phyloP scores from a whole-genome alignment of 495 filamentous ascomycete genomes.

The Talaromyces adpressus region DNA sequence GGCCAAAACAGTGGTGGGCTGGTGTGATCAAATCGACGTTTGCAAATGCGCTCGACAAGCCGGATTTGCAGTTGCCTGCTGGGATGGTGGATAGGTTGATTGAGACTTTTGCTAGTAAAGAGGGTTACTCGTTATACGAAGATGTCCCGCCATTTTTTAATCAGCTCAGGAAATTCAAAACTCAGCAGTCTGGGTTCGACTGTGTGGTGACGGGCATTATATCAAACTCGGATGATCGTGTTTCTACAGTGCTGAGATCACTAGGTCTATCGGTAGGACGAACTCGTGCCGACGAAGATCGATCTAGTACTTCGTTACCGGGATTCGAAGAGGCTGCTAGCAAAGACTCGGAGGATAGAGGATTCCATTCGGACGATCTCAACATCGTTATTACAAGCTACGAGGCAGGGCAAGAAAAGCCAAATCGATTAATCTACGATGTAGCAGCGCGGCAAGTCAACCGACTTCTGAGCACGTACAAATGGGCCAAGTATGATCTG shows the following conservation, averaged over 20 bases:
- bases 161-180: conserved; percentile 22
- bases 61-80: conserved; percentile 20
- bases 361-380: conserved; percentile 35
- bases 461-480: background rate
- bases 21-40: conserved; percentile 44
- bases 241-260: conserved; percentile 51
- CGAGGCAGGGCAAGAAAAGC: conserved; percentile 66
- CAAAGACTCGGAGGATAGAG: background rate
- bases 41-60: background rate
- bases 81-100: conserved; percentile 48
- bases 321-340: conserved; percentile 30
- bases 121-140: conserved; percentile 55
- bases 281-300: conserved; percentile 25
- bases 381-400: conserved; percentile 67
- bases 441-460: conserved; percentile 40
- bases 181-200: conserved; percentile 14
- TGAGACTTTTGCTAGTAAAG: conserved; percentile 50
- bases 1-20: conserved; percentile 64
- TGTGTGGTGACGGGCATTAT: conserved; percentile 55
- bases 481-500: background rate
- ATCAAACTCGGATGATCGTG: conserved; percentile 72
- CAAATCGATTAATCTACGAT: conserved; percentile 54
- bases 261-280: conserved; percentile 52
- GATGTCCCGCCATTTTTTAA: conserved; percentile 49
- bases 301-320: conserved; percentile 26